A percentile compares a stretch with the other conserved stretches of the same genome.
These are phyloP conservation scores for Orbilia oligospora DNA, from an alignment of 2,329 filamentous ascomycete genomes.

Conservation along the genomic window DNA sequence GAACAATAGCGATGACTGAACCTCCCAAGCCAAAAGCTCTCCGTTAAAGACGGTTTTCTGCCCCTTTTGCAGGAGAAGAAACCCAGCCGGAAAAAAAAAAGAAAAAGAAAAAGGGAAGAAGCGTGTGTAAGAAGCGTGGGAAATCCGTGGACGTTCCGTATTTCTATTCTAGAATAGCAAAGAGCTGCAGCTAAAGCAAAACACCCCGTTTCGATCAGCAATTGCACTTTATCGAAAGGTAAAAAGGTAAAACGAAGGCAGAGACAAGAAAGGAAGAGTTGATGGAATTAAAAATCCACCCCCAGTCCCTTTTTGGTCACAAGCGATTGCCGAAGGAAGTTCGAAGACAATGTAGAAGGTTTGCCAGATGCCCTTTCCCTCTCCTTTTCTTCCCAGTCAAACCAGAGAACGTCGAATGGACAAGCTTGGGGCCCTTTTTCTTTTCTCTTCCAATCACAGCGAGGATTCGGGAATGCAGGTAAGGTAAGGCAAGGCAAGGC, in stretches of 20 bases:
- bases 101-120: constrained; percentile 1
- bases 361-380: constrained; percentile 51
- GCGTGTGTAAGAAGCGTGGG: constrained; percentile 11
- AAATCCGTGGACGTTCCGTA: constrained; percentile 21
- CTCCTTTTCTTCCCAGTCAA: constrained; percentile 12
- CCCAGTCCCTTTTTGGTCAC: constrained; percentile 53
- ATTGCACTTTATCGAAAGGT: constrained; percentile 13
- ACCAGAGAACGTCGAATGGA: constrained; percentile 52
- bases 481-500: constrained; percentile 20
- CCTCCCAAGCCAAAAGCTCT: constrained; percentile 3
- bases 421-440: constrained; percentile 26
- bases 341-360: constrained; percentile 60
- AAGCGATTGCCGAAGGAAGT: constrained; percentile 61
- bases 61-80: constrained; percentile 11
- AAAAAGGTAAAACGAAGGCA: constrained; percentile 6
- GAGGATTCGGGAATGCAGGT: constrained; percentile 31
- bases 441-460: constrained; percentile 16
- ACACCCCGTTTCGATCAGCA: constrained; percentile 27
- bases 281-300: constrained; percentile 15
- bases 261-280: constrained; percentile 4
- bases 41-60: constrained; percentile 7
- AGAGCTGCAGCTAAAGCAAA: constrained; percentile 29
- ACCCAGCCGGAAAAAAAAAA: neutral
- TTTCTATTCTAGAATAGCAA: constrained; percentile 32
- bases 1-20: constrained; percentile 24